Conservation (phyloP, 345 rosid species). For the Brassica napus region DNA sequence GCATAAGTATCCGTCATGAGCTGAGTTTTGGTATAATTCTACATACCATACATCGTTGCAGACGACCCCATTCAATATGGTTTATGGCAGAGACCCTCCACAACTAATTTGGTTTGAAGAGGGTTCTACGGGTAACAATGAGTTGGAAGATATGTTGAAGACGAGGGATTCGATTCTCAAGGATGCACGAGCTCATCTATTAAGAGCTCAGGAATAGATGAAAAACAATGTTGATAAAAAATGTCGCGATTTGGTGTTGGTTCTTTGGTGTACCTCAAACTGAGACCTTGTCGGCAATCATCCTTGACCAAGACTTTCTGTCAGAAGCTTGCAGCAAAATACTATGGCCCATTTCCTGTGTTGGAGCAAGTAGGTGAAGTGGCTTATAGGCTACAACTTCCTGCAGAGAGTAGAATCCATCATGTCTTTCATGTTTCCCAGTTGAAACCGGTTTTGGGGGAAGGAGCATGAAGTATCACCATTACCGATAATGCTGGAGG, state of each 20-base stretch:
- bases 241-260: neutral
- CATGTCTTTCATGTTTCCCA: too few species aligned
- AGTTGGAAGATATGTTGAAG: neutral
- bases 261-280: neutral
- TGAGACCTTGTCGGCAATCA: neutral
- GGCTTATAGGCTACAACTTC: neutral
- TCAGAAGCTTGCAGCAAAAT: neutral
- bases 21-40: neutral
- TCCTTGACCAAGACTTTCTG: neutral
- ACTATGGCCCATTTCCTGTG: neutral
- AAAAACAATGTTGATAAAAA: neutral
- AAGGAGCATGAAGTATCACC: too few species aligned
- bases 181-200: neutral
- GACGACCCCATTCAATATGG: neutral
- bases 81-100: neutral
- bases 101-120: neutral
- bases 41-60: neutral
- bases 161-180: neutral
- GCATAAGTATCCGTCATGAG: neutral
- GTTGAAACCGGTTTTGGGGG: too few species aligned
- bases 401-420: neutral
- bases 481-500: too few species aligned
- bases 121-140: neutral
- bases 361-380: neutral
- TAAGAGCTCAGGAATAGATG: neutral